Base-by-base conservation (phyloP, 2,329 filamentous ascomycete species). In the Balansia obtecta region DNA sequence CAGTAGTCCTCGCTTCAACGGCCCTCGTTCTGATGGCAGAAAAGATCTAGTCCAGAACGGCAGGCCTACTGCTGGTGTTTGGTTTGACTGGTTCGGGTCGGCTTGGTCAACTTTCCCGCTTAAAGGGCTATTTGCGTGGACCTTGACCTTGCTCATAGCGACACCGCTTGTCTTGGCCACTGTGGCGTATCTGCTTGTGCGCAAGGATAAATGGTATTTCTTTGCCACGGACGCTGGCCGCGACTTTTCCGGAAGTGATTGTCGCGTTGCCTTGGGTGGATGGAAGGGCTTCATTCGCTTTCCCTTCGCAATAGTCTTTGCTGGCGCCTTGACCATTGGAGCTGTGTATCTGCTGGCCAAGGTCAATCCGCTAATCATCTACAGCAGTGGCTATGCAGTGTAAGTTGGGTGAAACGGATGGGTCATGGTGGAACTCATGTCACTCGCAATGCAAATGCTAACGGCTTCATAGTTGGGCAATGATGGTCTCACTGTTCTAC, bases 51-150 rank as follows among this genome's bases (percentile, higher is more conserved):
- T 85, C 2, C 74, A 79, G 54, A 85, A 83, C 54, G 85, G 86
- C 10, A 73, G 70, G 37, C 81, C 82, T 5, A 81, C 76, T 15
- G 73, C 79, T 53, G 87, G 83, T 32, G 88, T 97, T 13, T 98
- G 90, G 88, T 97, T 97, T 61, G 93, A 97, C 62, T 68, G 97
- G 8, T 91, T 95, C 56, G 93, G 91, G 42, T 77, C 75, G 50
- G 74, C 74, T 1, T 89, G 96, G 64, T 86, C 85, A 15, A 74
- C 95, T 2, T 86, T 96, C 61, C 76, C 78, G 45, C 74, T 96
- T 39, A 80, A 86, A 55, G 89, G 87, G 8, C 75, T 97, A 51
- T 97, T 97, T 66, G 89, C 88, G 3, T 81, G 93, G 68, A 90
- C 88, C 5, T 76, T 97, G 30, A 86, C 86, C 1, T 68, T 97